These are phyloP conservation scores for Epichloe uncinata DNA, from an alignment of 2,329 filamentous ascomycete species.

Conservation along the genomic window DNA sequence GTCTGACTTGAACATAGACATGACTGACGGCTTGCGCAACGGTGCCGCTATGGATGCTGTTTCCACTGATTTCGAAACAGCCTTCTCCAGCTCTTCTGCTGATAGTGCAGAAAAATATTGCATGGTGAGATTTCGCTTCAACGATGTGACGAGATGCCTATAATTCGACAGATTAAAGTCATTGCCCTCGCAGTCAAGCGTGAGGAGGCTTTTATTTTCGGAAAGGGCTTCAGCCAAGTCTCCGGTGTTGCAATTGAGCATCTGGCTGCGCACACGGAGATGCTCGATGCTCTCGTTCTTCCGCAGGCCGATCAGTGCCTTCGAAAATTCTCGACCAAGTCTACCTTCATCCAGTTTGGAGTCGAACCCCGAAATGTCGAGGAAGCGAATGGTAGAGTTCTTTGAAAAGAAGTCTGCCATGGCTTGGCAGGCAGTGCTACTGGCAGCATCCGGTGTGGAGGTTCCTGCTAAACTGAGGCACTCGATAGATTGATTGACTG, in stretches of 20 bases:
- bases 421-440: conserved; percentile 32
- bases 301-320: conserved; percentile 32
- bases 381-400: conserved; percentile 36
- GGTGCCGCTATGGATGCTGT: conserved; percentile 15
- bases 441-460: conserved; percentile 32
- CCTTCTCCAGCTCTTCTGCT: conserved; percentile 20
- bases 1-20: conserved; percentile 21
- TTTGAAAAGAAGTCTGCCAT: conserved; percentile 37
- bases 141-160: conserved; percentile 30
- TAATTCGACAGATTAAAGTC: conserved; percentile 40
- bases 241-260: conserved; percentile 39
- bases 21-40: conserved; percentile 20
- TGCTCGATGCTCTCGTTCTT: conserved; percentile 33
- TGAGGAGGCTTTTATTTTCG: conserved; percentile 33
- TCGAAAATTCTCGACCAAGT: conserved; percentile 39
- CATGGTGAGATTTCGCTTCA: conserved; percentile 30
- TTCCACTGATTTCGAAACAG: conserved; percentile 22
- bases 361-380: conserved; percentile 43
- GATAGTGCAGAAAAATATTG: conserved; percentile 30
- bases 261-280: conserved; percentile 42
- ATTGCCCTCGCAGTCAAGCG: conserved; percentile 42
- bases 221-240: conserved; percentile 37
- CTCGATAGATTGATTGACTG: conserved; percentile 35
- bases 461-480: conserved; percentile 42
- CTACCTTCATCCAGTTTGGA: conserved; percentile 45